These are phyloP conservation scores for Blastobotrys capitulatus DNA, from an alignment of 1,139 yeast genomes.

Conservation along the genomic window DNA sequence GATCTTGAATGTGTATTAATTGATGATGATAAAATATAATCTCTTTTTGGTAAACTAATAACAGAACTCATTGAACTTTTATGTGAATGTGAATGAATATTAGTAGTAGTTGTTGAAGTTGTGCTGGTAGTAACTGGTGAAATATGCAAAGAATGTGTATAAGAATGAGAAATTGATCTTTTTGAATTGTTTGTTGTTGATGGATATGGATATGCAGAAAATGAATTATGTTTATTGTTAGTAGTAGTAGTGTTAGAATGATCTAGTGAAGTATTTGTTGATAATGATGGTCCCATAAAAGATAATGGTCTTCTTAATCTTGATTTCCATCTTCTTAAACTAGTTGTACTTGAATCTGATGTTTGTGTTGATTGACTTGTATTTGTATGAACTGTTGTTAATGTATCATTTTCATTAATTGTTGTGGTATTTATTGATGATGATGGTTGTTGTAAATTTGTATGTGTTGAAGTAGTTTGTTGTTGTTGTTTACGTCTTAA, in stretches of 20 bases:
- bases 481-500: constrained; percentile 6
- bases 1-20: not conserved
- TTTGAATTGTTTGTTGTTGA: too few relatives aligned
- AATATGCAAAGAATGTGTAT: constrained; percentile 3
- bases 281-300: constrained; percentile 5
- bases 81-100: not conserved
- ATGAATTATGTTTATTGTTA: not conserved
- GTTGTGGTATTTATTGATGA: too few relatives aligned
- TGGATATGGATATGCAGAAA: not conserved
- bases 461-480: not conserved
- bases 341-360: constrained; percentile 1
- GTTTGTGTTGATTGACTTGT: not conserved
- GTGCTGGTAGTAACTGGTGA: not conserved
- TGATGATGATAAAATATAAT: too few relatives aligned
- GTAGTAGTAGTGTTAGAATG: not conserved
- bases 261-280: not conserved
- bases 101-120: not conserved
- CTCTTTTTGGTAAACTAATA: not conserved
- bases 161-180: not conserved
- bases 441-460: too few relatives aligned
- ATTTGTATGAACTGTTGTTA: not conserved
- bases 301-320: constrained; percentile 12
- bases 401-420: too few relatives aligned
- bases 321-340: constrained; percentile 1
- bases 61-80: not conserved